Evolutionary conservation across 2,329 filamentous ascomycete species (phyloP).

Genomic region (Dothidotthia symphoricarpi): DNA sequence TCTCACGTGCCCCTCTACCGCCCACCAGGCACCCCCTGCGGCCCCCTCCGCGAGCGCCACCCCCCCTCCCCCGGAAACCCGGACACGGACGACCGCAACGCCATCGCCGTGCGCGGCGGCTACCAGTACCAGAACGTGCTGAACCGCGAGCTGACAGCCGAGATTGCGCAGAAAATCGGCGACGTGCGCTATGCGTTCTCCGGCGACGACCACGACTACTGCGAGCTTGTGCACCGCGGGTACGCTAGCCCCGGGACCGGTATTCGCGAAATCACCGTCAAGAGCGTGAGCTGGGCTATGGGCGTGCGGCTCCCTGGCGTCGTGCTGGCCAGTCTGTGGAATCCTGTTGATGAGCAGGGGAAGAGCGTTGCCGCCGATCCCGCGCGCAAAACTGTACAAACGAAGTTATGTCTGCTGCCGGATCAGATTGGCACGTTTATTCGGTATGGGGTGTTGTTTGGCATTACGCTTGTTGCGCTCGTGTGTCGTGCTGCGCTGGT

Average conservation of each 20-base stretch:
- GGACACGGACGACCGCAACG: constrained; percentile 67
- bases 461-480: constrained; percentile 52
- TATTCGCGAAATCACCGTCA: constrained; percentile 82
- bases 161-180: constrained; percentile 73
- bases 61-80: constrained; percentile 62
- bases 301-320: constrained; percentile 86
- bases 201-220: constrained; percentile 97
- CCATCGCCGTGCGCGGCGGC: constrained; percentile 72
- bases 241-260: constrained; percentile 59
- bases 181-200: constrained; percentile 86
- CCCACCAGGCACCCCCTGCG: constrained; percentile 78
- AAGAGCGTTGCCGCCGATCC: constrained; percentile 41
- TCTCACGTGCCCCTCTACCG: constrained; percentile 90
- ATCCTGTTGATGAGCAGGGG: constrained; percentile 67
- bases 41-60: constrained; percentile 79
- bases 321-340: constrained; percentile 85
- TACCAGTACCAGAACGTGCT: constrained; percentile 98
- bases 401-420: constrained; percentile 84
- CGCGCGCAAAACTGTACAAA: constrained; percentile 66
- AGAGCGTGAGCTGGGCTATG: constrained; percentile 95
- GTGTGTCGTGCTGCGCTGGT: constrained; percentile 46
- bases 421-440: constrained; percentile 84
- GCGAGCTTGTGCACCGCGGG: constrained; percentile 76
- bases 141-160: constrained; percentile 69
- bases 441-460: constrained; percentile 67